Percentiles rank a stretch among this genome's conserved stretches.
phyloP scores from a whole-genome alignment of 2,329 filamentous ascomycete genomes.

The Phaeosphaeria sp. region DNA sequence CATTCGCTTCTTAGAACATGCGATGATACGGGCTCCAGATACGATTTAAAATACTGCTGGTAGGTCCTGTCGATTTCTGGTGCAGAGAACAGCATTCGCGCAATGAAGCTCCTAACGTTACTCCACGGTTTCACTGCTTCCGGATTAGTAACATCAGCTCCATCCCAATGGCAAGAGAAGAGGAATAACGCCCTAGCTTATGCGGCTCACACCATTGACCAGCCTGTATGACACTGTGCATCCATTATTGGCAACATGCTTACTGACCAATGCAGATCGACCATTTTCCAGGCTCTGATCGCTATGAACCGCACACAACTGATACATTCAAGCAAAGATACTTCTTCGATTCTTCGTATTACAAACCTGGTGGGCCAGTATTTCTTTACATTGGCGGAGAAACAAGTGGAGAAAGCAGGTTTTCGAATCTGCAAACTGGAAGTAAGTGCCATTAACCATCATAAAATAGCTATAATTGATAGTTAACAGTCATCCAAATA shows the following conservation, averaged over 20 bases:
- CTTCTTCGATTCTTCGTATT: slow-evolving; percentile 61
- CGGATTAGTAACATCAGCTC: slow-evolving; percentile 8
- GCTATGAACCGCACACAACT: slow-evolving; percentile 52
- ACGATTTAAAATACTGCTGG: background rate
- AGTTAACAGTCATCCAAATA: slow-evolving; percentile 56
- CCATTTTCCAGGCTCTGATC: slow-evolving; percentile 53
- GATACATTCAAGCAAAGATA: slow-evolving; percentile 63
- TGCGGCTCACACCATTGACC: slow-evolving; percentile 30
- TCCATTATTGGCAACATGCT: background rate
- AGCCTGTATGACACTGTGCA: slow-evolving; percentile 20
- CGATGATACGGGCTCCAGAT: background rate
- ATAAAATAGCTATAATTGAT: background rate
- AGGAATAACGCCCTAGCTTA: slow-evolving; percentile 26
- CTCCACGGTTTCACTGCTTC: slow-evolving; percentile 11
- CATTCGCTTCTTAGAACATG: slow-evolving; percentile 1
- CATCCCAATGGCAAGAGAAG: slow-evolving; percentile 10
- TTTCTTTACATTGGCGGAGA: slow-evolving; percentile 59
- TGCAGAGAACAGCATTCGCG: slow-evolving; percentile 5
- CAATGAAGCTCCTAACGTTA: slow-evolving; percentile 14
- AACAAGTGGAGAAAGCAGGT: slow-evolving; percentile 45
- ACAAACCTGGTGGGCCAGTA: slow-evolving; percentile 61
- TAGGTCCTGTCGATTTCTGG: background rate
- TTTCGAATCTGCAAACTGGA: slow-evolving; percentile 51
- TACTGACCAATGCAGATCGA: slow-evolving; percentile 46
- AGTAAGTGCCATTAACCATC: slow-evolving; percentile 27